Base-by-base conservation (phyloP, 2,329 filamentous ascomycete genomes). In the Cordyceps militaris region DNA sequence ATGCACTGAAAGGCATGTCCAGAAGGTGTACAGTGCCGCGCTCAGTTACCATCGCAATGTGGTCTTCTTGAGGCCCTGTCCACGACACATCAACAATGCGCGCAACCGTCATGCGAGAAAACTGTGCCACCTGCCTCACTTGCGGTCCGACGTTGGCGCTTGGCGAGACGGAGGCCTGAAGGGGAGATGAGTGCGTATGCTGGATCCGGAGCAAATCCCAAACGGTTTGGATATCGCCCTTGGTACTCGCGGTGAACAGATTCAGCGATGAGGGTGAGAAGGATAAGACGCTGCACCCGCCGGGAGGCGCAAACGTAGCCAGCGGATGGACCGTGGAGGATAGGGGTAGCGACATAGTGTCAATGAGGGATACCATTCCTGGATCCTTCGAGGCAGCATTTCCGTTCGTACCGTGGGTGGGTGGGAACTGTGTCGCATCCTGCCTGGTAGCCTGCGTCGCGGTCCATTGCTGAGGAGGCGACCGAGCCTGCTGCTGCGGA, bases 11-110 rank as follows among this genome's bases (percentile, higher is more conserved):
- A 9, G 91, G 91, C 71, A 97, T 83, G 63, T 96, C 89, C 62
- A 96, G 86, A 44, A 97, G 82, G 72, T 99, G 94, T 11, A 97
- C 86, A 9, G 94, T 99, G n/a, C 93, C 91, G 64, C 92, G 89
- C 66, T 96, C 91, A 0, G 94, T 97, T 26, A 97, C 85, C 74
- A 99, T 86, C 1, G 92, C 93, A 40, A 95, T 75, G 59, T 89
- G 86, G 67, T 96, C 89, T 23, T 89, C 90, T 57, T 86, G 86
- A 3, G 89, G 89, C 56, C 83, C 81, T 1, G 88, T 87, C 94
- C 94, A 99, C 3, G 86, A 84, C 43, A 96, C 89, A 66, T 97
- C 93, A 23, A 97, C 83, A 57, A 97, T 90, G 56, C 89, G 88
- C 3, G 94, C 91, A 50, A 93, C 88, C 2, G 93, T 97, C 82